Base-by-base conservation (phyloP, 352 stramenopile species). In the Pythium coloratum region DNA sequence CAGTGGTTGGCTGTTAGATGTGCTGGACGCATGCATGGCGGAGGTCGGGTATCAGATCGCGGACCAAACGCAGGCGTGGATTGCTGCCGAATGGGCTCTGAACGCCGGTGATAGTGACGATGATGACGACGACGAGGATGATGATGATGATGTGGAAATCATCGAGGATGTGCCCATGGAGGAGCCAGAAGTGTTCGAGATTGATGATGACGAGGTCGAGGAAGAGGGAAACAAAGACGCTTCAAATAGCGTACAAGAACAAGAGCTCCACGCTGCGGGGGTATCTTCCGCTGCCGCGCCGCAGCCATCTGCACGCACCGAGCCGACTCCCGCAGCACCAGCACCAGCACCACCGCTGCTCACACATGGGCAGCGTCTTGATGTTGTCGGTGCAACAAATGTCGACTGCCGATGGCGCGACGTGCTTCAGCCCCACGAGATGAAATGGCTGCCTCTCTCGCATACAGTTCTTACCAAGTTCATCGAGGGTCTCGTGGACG, bases 11-110 rank as follows among this genome's bases (percentile, higher is more conserved):
- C 70, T 62, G 20, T 71, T 57, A 46, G 68, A 68, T 9, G 64
- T 75, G 2, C 30, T 32, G 16, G 44, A 61, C 10, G 50, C 57
- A 4, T 55, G 90, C 18, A 76, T 79, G 62, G 28, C 78, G 33
- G 74, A 86, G 33, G 69, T 73, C 44, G 69, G 66, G 18, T 91
- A 88, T 55, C 66, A 78, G 36, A 81, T 92, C n/a, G 76, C 76
- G 16, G 66, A 71, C 36, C 73, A 71, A 24, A 92, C 92, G 30
- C 76, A 72, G 12, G 61, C 65, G 6, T 94, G 86, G 86, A 88
- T 67, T 24, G 53, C 55, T 26, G 55, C 12, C 7, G 16, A 59
- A 30, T 53, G 56, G 42, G 14, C 32, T n/a, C 28, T 34, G 24
- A 55, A 55, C 6, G 28, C 26, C 24, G 0, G 28, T 38, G 4